Evolutionary conservation across 2,329 filamentous ascomycete species (phyloP), one percentile per base, ranked within the genome.

Genomic region (Epichloe brachyelytri): DNA sequence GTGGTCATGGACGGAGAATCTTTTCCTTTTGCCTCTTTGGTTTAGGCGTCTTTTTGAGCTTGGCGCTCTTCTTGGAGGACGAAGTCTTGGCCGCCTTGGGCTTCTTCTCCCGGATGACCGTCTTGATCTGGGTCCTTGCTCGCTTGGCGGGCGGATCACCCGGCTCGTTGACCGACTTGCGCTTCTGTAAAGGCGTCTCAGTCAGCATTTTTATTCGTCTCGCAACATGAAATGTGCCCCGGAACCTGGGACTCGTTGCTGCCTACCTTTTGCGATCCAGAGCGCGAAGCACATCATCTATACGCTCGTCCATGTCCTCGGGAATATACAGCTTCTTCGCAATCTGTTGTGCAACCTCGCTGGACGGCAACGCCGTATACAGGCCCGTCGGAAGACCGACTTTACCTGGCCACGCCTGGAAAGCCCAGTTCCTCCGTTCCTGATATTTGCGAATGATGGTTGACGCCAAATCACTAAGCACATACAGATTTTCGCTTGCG

Each of bases 401-500:
- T 67, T 94, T 94, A 43, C 79, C 82, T 0, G 89, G 80, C 65
- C 84, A 94, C 1, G 86, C 84, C 62, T 93, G 86, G 63, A 97
- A 84, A 41, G 79, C 83, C 84, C 91, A 96, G 41, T 83, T 84
- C 62, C 86, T 87, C 58, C 83, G 78, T 55, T 95, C 89, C 64
- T 93, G 87, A 75, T 86, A 98, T 58, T 85, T 83, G 46, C 88
- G 80, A 53, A 96, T 85, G 12, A 91, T 77, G 3, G 83, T 79
- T 66, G 93, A 87, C 0, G 90, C 82, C 10, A 98, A 77, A 65
- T 98, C 93, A 48, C 88, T 90, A 38, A 98, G 70, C 5, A 90
- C 82, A 63, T 96, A 95, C 1, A 98, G 75, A 55, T 83, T 82
- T 52, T 89, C 81, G 59, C 84, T 87, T 53, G 77, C 74, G 1